A percentile compares a stretch with the other conserved stretches of the same genome.
Evolutionary conservation across 164 flowering plant species (phyloP).

Genomic region (Vitis rupestris): DNA sequence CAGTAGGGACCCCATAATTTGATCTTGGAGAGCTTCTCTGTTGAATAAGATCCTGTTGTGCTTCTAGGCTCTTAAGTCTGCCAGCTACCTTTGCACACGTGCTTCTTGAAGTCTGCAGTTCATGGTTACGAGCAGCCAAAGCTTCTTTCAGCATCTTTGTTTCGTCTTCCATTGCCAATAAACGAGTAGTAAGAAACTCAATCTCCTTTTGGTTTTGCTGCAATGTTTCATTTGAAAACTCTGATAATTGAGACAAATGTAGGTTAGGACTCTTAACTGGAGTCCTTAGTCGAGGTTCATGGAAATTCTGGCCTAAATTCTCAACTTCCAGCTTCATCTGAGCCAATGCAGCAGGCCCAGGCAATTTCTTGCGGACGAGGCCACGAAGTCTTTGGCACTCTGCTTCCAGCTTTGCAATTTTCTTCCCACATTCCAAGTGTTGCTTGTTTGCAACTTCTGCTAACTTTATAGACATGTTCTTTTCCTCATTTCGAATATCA

Average conservation of each 20-base stretch:
- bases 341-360: slow-evolving; percentile 10
- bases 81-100: slow-evolving; percentile 3
- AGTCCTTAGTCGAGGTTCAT: slow-evolving; percentile 1
- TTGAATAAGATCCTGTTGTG: neutral
- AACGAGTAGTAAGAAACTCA: slow-evolving; percentile 6
- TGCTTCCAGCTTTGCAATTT: slow-evolving; percentile 22
- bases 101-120: slow-evolving; percentile 2
- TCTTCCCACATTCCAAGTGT: slow-evolving; percentile 16
- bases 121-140: slow-evolving; percentile 5
- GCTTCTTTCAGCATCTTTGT: slow-evolving; percentile 12
- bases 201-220: slow-evolving; percentile 4
- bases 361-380: slow-evolving; percentile 14
- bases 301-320: neutral
- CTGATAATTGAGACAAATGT: neutral
- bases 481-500: slow-evolving; percentile 14
- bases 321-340: slow-evolving; percentile 10
- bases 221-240: neutral
- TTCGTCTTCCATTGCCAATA: slow-evolving; percentile 7
- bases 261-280: neutral
- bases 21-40: neutral
- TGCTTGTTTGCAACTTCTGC: slow-evolving; percentile 25
- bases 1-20: neutral
- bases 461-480: slow-evolving; percentile 15
- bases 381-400: slow-evolving; percentile 16
- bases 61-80: slow-evolving; percentile 4